Percentiles rank a stretch among this genome's conserved stretches.
Conservation (phyloP, 345 rosid genomes). For the Conringia planisiliqua region DNA sequence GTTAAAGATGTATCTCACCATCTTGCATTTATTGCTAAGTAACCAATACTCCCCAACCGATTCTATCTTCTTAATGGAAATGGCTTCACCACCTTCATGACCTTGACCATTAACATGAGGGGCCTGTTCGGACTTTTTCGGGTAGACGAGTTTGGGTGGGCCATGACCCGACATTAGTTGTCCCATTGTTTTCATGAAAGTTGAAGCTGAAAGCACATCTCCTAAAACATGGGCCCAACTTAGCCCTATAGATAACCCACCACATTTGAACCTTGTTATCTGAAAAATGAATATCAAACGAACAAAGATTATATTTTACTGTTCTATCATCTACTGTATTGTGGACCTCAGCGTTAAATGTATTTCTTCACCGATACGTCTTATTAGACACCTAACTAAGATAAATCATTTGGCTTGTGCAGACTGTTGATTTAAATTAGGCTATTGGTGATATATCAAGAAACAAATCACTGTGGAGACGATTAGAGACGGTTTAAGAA, state of each 20-base stretch:
- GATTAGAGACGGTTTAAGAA: background rate
- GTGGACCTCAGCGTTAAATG: background rate
- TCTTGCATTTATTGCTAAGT: slow-evolving; percentile 24
- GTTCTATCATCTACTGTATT: background rate
- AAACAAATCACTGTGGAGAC: background rate
- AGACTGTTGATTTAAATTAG: background rate
- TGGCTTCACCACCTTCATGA: background rate
- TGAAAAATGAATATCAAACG: slow-evolving; percentile 22
- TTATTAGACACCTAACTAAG: background rate
- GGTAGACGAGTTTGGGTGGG: slow-evolving; percentile 25
- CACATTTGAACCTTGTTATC: slow-evolving; percentile 71
- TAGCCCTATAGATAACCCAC: slow-evolving; percentile 59
- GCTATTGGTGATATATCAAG: background rate
- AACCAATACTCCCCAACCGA: slow-evolving; percentile 59
- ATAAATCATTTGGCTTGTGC: background rate
- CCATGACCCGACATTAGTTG: slow-evolving; percentile 30
- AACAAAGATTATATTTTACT: background rate
- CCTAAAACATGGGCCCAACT: slow-evolving; percentile 89
- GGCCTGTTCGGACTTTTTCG: background rate
- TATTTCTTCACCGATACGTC: background rate
- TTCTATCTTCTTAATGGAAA: slow-evolving; percentile 42
- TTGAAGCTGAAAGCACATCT: slow-evolving; percentile 51
- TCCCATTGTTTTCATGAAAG: slow-evolving; percentile 52
- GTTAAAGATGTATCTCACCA: slow-evolving; percentile 35
- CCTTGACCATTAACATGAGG: background rate